phyloP scores from a whole-genome alignment of 108 stramenopile species.

The Thalassiosira profunda region DNA sequence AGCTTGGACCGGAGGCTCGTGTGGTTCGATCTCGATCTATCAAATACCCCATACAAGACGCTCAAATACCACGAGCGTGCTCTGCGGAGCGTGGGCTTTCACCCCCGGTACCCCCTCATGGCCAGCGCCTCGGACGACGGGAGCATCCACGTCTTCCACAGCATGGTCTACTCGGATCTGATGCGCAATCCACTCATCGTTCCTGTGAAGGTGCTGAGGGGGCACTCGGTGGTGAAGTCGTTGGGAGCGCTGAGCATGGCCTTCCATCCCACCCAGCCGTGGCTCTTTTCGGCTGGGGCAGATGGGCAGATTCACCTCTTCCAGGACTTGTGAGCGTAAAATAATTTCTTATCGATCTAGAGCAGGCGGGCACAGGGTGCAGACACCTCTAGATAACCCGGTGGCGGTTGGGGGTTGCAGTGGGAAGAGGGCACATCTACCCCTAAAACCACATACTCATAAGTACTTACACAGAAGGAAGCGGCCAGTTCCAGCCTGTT shows the following conservation, averaged over 20 bases:
- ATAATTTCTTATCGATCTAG: too few relatives aligned
- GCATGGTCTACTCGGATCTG: slow-evolving; percentile 96
- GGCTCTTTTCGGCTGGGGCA: slow-evolving; percentile 97
- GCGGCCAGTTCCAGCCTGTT: too few relatives aligned
- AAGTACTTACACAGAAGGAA: too few relatives aligned
- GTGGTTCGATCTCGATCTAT: slow-evolving; percentile 99
- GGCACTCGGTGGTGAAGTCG: slow-evolving; percentile 82
- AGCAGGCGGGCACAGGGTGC: too few relatives aligned
- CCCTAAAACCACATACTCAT: too few relatives aligned
- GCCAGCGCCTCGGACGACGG: slow-evolving; percentile 99
- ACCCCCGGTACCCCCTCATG: slow-evolving; percentile 95
- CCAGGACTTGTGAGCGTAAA: slow-evolving; percentile 85
- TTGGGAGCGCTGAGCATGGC: slow-evolving; percentile 88
- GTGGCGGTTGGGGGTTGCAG: too few relatives aligned
- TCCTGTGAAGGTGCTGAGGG: slow-evolving; percentile 97
- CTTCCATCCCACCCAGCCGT: slow-evolving; percentile 99
- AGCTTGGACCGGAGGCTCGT: slow-evolving; percentile 95
- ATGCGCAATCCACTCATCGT: slow-evolving; percentile 97
- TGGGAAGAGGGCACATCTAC: too few relatives aligned
- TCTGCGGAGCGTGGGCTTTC: slow-evolving; percentile 81
- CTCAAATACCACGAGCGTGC: slow-evolving; percentile 96
- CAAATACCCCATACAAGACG: slow-evolving; percentile 95
- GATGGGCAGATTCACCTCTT: slow-evolving; percentile 95
- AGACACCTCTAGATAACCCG: too few relatives aligned
- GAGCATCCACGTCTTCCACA: slow-evolving; percentile 97